Base-by-base conservation (phyloP, 2,329 filamentous ascomycete genomes). In the Arthrobotrys megalospora region DNA sequence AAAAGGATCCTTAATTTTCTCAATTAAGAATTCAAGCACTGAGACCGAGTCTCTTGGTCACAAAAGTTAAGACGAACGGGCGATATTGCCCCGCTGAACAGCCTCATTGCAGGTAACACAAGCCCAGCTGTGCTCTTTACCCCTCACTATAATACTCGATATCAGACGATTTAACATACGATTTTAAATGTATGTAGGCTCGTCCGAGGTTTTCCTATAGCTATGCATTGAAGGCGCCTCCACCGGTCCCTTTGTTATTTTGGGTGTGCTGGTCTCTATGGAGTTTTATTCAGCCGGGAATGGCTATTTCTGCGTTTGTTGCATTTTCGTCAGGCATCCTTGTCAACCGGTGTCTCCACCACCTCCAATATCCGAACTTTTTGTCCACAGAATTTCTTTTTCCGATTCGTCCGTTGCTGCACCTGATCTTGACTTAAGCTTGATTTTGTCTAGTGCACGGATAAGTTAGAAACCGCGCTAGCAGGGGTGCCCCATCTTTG, bases 251-350 rank as follows among this genome's bases (percentile, higher is more conserved):
- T 76, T 43, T 65, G 71, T 76, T 76, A 76, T 76, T 76, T 76
- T 76, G 32, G 63, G 72, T 70, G 64, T 50, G 72, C 28, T 50
- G 36, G 38, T 48, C 41, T 53, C 47, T 60, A 16, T 48, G 38
- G 38, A 48, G 43, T 65, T 41, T 69, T 47, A 76, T 76, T 76
- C 72, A 76, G 72, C 72, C 72, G 72, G 36, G 55, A 76, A 68
- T 76, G 72, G 72, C 48, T 76, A 76, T 76, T 76, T 76, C 72
- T 76, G 65, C 28, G 72, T 76, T 60, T 76, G 71, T 76, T 65
- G 72, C 58, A 58, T 64, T 70, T 76, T 65, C 48, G 50, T 50
- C 65, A 65, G 38, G 72, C 28, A 76, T 76, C 72, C 72, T 28
- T 76, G 72, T 32, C 47, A 16, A 3, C 5, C 32, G 28, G 67